These are phyloP conservation scores for Ulota crispa DNA, from an alignment of 225 moss, liverwort and hornwort species.

Conservation along the genomic window DNA sequence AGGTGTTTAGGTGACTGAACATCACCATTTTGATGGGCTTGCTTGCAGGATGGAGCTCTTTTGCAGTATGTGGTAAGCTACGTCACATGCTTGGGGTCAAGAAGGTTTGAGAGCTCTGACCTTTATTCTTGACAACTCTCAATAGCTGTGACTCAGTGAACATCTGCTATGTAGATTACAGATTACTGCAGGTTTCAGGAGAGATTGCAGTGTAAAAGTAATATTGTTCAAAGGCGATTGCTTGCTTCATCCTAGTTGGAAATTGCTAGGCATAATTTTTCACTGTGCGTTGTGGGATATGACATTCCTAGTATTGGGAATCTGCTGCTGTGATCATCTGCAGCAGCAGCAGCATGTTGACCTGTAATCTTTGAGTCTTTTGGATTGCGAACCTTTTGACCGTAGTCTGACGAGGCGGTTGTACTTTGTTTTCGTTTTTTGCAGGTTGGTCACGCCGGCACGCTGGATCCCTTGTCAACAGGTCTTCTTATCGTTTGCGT, in stretches of 20 bases:
- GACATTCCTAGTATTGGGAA: neutral
- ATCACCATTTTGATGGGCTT: conserved; percentile 25
- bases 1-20: conserved; percentile 31
- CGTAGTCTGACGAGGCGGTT: neutral
- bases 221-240: neutral
- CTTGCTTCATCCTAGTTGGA: neutral
- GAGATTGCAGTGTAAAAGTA: neutral
- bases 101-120: conserved; percentile 66
- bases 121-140: conserved; percentile 10
- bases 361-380: neutral
- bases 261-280: neutral
- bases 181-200: neutral
- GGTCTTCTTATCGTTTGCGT: conserved; percentile 85
- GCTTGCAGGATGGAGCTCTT: conserved; percentile 88
- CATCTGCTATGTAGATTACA: neutral
- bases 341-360: neutral
- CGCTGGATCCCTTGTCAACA: conserved; percentile 92
- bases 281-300: neutral
- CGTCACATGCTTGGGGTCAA: conserved; percentile 73
- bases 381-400: neutral
- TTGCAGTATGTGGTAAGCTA: conserved; percentile 86
- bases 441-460: conserved; percentile 97
- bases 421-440: neutral
- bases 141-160: neutral
- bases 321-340: neutral